Evolutionary conservation across 2,329 filamentous ascomycete genomes (phyloP), one percentile per base, ranked within the genome.

Genomic region (Malbranchea zuffiana): DNA sequence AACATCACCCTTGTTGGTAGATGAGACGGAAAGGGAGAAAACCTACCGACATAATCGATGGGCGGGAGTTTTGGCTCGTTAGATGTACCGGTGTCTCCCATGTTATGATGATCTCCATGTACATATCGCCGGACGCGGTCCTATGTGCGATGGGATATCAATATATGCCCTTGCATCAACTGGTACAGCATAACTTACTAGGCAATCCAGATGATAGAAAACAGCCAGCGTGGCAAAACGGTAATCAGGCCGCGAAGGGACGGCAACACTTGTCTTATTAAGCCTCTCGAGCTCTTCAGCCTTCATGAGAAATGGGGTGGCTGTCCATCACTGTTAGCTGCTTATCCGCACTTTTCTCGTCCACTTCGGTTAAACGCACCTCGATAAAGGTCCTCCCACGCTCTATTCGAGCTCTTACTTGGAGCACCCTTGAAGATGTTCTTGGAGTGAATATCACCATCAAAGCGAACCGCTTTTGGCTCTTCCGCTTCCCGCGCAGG

Each of bases 141-240:
- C 41, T 42, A 27, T 25, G 24, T 8, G 15, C n/a, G 31, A 23
- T 18, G 21, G 29, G 6, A 32, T 17, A 30, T 17, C 20, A 10
- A 6, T 10, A n/a, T 30, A 7, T n/a, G 29, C 11, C 23, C 17
- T 17, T 3, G 5, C 6, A 11, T 24, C 2, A 6, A 19, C 11
- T 18, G 11, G 19, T 13, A 3, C 4, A 21, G 8, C 19, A 11
- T 19, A 17, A 33, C 42, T 16, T 45, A 49, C 49, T 36, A 51
- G 23, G 23, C 48, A 53, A 28, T 52, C 48, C 1, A 52, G 43
- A 24, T 52, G 48, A 34, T 52, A 42, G 29, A 46, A 44, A 4
- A 43, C 45, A 10, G 44, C 44, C 27, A 44, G 24, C 13, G 41
- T 46, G 5, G 32, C 44, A 12, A 47, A 35, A 23, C 42, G 32